Evolutionary conservation across 306 rosid genomes (phyloP).

Genomic region (cucumber (Cucumis sativus)): Cucumber_9930_V3 NC_026657.2:39902001-39902500

Average conservation of each 20-base stretch:
- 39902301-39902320: not conserved
- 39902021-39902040: not conserved
- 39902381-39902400: slow-evolving; percentile 95
- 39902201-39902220: slow-evolving; percentile 74
- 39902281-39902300: slow-evolving; percentile 23
- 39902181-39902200: slow-evolving; percentile 74
- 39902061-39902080: slow-evolving; percentile 91
- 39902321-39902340: not conserved
- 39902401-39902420: slow-evolving; percentile 96
- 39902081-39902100: slow-evolving; percentile 76
- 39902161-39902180: slow-evolving; percentile 95
- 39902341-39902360: slow-evolving; percentile 79
- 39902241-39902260: slow-evolving; percentile 93
- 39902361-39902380: slow-evolving; percentile 83
- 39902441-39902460: slow-evolving; percentile 83
- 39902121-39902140: slow-evolving; percentile 97
- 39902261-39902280: slow-evolving; percentile 79
- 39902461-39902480: slow-evolving; percentile 95
- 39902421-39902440: slow-evolving; percentile 85
- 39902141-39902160: slow-evolving; percentile 78
- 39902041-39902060: slow-evolving; percentile 51
- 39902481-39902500: slow-evolving; percentile 83
- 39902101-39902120: slow-evolving; percentile 97
- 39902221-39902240: slow-evolving; percentile 76
- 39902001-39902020: not conserved